Evolutionary conservation across 2,329 filamentous ascomycete genomes (phyloP).

Genomic region (Cladobotryum mycophilum): DNA sequence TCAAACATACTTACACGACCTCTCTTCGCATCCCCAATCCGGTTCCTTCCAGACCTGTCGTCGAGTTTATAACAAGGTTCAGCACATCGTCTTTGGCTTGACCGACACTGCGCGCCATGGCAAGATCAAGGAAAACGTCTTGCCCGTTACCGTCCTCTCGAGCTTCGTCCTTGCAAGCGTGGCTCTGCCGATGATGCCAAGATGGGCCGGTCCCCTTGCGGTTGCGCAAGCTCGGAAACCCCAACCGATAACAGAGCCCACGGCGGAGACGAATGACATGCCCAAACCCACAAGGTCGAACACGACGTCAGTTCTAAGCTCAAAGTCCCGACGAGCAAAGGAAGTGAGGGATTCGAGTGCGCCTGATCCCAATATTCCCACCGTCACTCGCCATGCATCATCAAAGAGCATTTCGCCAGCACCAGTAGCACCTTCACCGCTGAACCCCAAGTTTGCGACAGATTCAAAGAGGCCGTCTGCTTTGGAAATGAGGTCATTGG

Average conservation of each 20-base stretch:
- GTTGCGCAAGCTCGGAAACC: conserved; percentile 77
- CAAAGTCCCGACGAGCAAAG: conserved; percentile 43
- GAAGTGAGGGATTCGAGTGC: conserved; percentile 42
- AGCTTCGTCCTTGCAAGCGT: conserved; percentile 74
- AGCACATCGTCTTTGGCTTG: conserved; percentile 78
- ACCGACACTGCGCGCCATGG: conserved; percentile 62
- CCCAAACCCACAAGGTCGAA: conserved; percentile 59
- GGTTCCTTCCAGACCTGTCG: conserved; percentile 76
- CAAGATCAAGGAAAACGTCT: conserved; percentile 73
- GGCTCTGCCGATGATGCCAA: conserved; percentile 67
- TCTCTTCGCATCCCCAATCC: conserved; percentile 67
- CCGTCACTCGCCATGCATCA: conserved; percentile 21
- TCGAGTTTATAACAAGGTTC: conserved; percentile 80
- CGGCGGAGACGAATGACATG: conserved; percentile 29
- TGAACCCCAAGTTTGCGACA: conserved; percentile 26
- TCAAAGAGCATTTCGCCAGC: conserved; percentile 19
- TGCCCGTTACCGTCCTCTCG: conserved; percentile 74
- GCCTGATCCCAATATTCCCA: conserved; percentile 30
- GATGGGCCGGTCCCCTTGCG: conserved; percentile 72
- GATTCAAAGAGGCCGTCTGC: conserved; percentile 40
- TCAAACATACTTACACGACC: conserved; percentile 79
- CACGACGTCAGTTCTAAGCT: conserved; percentile 51
- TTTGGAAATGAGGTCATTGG: conserved; percentile 47
- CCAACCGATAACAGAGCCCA: conserved; percentile 34
- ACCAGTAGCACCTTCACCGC: conserved; percentile 17